phyloP scores from a whole-genome alignment of 805 yeast species.

The Wickerhamomyces mucosus region DNA sequence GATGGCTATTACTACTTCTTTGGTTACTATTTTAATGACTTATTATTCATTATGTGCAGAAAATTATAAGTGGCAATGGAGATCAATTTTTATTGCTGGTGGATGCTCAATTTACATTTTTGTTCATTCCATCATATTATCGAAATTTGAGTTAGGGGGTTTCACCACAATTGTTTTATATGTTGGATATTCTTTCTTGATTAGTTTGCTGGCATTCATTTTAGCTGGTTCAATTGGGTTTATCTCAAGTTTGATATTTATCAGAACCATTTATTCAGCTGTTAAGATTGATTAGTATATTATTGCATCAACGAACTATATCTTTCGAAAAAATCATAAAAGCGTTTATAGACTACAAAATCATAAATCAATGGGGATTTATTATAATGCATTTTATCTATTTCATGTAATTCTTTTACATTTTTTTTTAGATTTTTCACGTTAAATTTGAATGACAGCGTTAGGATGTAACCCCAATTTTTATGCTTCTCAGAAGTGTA shows the following conservation, averaged over 20 bases:
- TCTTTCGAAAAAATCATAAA: no score
- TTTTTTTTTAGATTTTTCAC: no score
- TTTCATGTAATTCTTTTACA: no score
- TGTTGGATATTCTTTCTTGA: conserved; percentile 70
- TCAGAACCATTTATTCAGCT: conserved; percentile 70
- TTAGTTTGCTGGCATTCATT: conserved; percentile 63
- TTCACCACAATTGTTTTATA: conserved; percentile 70
- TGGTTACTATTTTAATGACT: conserved; percentile 70
- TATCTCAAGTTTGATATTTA: conserved; percentile 61
- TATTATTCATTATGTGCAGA: conserved; percentile 84
- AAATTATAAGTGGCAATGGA: conserved; percentile 98
- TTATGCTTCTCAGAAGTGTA: no score
- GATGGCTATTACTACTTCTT: conserved; percentile 70
- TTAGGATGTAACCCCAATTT: no score
- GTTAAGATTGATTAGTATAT: conserved; percentile 78
- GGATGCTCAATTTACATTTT: conserved; percentile 83
- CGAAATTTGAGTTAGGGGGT: conserved; percentile 63
- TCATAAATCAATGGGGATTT: no score
- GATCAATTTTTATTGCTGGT: conserved; percentile 77
- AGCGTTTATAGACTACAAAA: background rate
- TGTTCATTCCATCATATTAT: conserved; percentile 69
- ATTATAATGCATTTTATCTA: no score
- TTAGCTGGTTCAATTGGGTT: conserved; percentile 88
- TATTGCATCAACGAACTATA: background rate
- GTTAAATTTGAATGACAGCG: no score